Percentiles rank a stretch among this genome's conserved stretches.
Evolutionary conservation across 164 flowering plant genomes (phyloP).

Genomic region (Dillenia suffruticosa): DNA sequence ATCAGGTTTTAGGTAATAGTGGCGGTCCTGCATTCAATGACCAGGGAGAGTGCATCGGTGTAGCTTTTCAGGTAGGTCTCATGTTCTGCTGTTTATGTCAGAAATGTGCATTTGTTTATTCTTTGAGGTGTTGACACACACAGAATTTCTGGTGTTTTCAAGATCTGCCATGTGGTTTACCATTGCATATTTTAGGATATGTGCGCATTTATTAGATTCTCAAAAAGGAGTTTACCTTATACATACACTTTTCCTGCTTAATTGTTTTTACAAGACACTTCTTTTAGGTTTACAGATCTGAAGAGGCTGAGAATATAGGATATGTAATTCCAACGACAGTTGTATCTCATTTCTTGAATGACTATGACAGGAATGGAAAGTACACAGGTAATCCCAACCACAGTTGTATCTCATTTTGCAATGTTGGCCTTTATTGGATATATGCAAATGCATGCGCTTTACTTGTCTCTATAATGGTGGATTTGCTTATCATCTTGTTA

Average conservation of each 20-base stretch:
- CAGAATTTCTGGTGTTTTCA: conserved; percentile 8
- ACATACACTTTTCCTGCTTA: not conserved
- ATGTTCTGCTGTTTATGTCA: no score
- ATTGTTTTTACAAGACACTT: conserved; percentile 22
- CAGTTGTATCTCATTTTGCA: not conserved
- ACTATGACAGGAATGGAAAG: conserved; percentile 85
- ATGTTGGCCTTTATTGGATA: not conserved
- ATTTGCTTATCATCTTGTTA: not conserved
- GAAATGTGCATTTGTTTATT: no score
- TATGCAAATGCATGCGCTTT: not conserved
- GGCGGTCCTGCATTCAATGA: conserved; percentile 99
- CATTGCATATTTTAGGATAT: not conserved
- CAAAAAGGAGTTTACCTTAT: no score
- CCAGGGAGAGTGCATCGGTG: conserved; percentile 95
- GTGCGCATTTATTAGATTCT: no score
- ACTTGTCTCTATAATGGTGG: not conserved
- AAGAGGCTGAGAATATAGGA: conserved; percentile 95
- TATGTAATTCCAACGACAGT: conserved; percentile 97
- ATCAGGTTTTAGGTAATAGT: conserved; percentile 76
- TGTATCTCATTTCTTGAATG: conserved; percentile 88
- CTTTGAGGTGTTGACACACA: no score
- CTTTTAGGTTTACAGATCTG: conserved; percentile 90
- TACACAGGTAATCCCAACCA: conserved; percentile 63
- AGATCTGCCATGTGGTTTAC: not conserved
- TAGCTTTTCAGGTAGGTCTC: conserved; percentile 89